Percentiles rank a stretch among this genome's conserved stretches.
These are phyloP conservation scores for Leccinum variabile DNA, from an alignment of 1,284 basidiomycete genomes.

Conservation along the genomic window DNA sequence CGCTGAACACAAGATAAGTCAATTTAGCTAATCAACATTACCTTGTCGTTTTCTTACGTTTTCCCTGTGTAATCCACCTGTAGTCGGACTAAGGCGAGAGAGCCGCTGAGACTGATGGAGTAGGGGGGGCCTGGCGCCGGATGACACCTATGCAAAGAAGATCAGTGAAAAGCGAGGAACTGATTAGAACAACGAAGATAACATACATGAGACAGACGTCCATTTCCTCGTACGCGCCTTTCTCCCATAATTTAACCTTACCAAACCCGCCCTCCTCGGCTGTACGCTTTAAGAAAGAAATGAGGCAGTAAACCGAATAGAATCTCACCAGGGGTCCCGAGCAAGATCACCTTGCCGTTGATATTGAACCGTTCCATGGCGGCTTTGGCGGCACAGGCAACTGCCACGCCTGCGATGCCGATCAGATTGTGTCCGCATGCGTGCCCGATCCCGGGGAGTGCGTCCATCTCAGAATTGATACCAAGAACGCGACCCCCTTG, in stretches of 20 bases:
- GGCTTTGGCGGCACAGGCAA: slow-evolving; percentile 57
- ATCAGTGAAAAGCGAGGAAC: background rate
- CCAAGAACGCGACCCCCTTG: slow-evolving; percentile 60
- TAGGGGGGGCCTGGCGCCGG: slow-evolving; percentile 59
- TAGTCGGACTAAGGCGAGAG: slow-evolving; percentile 52
- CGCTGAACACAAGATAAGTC: slow-evolving; percentile 38
- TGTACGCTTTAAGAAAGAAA: slow-evolving; percentile 15
- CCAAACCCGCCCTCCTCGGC: slow-evolving; percentile 78
- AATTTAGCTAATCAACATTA: background rate
- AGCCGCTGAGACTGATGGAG: slow-evolving; percentile 52
- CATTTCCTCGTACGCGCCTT: slow-evolving; percentile 68
- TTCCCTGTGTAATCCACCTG: slow-evolving; percentile 58
- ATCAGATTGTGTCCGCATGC: slow-evolving; percentile 84
- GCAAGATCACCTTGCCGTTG: slow-evolving; percentile 64
- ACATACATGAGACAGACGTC: slow-evolving; percentile 66
- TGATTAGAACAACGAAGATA: slow-evolving; percentile 2
- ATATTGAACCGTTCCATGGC: slow-evolving; percentile 59
- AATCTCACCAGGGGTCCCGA: slow-evolving; percentile 69
- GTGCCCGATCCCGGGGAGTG: slow-evolving; percentile 66
- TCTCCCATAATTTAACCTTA: slow-evolving; percentile 62
- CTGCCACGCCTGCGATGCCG: slow-evolving; percentile 70
- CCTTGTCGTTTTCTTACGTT: slow-evolving; percentile 41
- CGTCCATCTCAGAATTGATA: slow-evolving; percentile 76
- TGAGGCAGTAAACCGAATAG: background rate
- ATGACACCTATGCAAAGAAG: slow-evolving; percentile 48